Evolutionary conservation across 208 protist species (phyloP).

Genomic region (Leishmania turanica): DNA sequence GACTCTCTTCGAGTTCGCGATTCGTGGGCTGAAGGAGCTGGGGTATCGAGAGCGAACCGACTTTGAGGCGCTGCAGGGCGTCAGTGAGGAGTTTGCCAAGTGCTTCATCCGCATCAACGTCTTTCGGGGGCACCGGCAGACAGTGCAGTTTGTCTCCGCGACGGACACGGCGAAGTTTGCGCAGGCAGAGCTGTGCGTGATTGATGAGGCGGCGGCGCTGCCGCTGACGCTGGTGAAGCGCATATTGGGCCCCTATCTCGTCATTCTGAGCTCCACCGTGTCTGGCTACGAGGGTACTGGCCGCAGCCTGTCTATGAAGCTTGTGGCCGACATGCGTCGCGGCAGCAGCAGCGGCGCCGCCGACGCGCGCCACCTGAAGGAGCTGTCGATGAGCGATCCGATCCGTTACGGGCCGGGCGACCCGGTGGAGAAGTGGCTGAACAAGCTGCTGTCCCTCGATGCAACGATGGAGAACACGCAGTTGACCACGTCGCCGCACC

Average conservation of each 20-base stretch:
- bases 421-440: slow-evolving; percentile 98
- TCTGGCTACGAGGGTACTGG: slow-evolving; percentile 99
- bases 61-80: slow-evolving; percentile 97
- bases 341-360: slow-evolving; percentile 25
- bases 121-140: slow-evolving; percentile 98
- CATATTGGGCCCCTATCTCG: slow-evolving; percentile 98
- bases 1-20: slow-evolving; percentile 99
- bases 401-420: slow-evolving; percentile 98
- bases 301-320: slow-evolving; percentile 99
- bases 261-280: slow-evolving; percentile 99
- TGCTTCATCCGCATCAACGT: slow-evolving; percentile 98
- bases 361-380: slow-evolving; percentile 82
- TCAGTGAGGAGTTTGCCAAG: slow-evolving; percentile 94
- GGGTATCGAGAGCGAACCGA: slow-evolving; percentile 97
- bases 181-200: slow-evolving; percentile 98
- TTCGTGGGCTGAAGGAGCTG: slow-evolving; percentile 96
- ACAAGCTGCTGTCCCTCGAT: slow-evolving; percentile 98
- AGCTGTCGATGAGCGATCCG: slow-evolving; percentile 96
- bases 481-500: slow-evolving; percentile 87
- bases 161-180: slow-evolving; percentile 92
- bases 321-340: slow-evolving; percentile 98
- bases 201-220: slow-evolving; percentile 99
- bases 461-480: slow-evolving; percentile 64
- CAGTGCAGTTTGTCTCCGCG: slow-evolving; percentile 97
- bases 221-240: slow-evolving; percentile 97